Percentiles rank a stretch among this genome's conserved stretches.
phyloP scores from a whole-genome alignment of 306 rosid species.

The Medicago ruthenica region DNA sequence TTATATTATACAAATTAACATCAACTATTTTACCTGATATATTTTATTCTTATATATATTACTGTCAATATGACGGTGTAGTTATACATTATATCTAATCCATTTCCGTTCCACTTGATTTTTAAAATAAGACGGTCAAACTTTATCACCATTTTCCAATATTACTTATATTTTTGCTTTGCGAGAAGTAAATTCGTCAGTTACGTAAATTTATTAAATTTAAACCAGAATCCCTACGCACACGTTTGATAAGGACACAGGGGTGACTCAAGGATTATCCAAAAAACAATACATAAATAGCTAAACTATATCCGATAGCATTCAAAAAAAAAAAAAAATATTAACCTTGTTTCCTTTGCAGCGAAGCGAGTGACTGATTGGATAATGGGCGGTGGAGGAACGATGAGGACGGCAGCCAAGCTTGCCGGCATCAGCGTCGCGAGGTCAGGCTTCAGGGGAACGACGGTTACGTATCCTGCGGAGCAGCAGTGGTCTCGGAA shows the following conservation, averaged over 20 bases:
- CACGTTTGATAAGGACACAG: background rate
- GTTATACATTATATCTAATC: too few species aligned
- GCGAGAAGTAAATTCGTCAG: too few species aligned
- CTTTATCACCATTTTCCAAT: too few species aligned
- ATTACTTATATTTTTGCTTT: too few species aligned
- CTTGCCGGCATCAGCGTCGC: slow-evolving; percentile 58
- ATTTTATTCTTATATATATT: too few species aligned
- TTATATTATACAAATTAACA: too few species aligned
- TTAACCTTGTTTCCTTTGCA: background rate
- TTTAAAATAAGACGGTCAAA: too few species aligned
- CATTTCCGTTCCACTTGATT: too few species aligned
- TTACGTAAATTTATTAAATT: too few species aligned
- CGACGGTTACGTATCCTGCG: slow-evolving; percentile 29
- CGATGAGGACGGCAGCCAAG: slow-evolving; percentile 69
- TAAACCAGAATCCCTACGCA: too few species aligned
- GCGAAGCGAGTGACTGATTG: background rate
- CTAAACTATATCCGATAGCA: background rate
- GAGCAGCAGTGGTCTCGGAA: slow-evolving; percentile 57
- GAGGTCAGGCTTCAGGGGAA: slow-evolving; percentile 47
- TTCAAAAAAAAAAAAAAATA: background rate
- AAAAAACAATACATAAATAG: background rate
- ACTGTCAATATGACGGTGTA: too few species aligned
- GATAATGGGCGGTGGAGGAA: slow-evolving; percentile 86
- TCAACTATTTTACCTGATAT: too few species aligned
- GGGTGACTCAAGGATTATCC: background rate